Evolutionary conservation across 164 flowering plant species (phyloP), one percentile per base, ranked within the genome.

Genomic region (Aristolochia contorta): DNA sequence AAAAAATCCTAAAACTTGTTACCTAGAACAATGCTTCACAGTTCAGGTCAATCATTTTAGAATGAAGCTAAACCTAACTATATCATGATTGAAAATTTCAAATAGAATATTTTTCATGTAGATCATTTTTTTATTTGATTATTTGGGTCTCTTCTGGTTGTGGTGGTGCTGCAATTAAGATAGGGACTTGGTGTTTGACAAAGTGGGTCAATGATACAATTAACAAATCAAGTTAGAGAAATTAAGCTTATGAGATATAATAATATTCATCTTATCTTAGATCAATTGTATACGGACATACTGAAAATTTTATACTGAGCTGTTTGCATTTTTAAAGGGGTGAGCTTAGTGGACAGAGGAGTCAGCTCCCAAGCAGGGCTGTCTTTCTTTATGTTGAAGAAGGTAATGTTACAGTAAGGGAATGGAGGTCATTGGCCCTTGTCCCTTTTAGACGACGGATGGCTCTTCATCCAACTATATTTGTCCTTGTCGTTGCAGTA

Each of bases 401-500:
- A 20, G 12, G 24, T 30, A 32, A 16, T 33, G 30, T 2, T 47
- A n/a, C 18, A 30, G 54, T n/a, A 48, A 49, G 54, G 16, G 10
- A 32, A 32, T 10, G 54, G 23, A 25, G 50, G 16, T 13, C 16
- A 18, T 30, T 10, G 63, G 55, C 47, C 47, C n/a, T 22, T 22
- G 23, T 5, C 21, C 2, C 41, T 60, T 4, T 16, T 43, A 27
- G 41, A 41, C 6, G 41, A 57, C 10, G 19, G 54, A 47, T 27
- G 63, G 52, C 63, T 60, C 54, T 46, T 46, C 21, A 58, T n/a
- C 61, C 50, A 21, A 58, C 16, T 22, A 18, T 20, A 19, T 53
- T 16, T 53, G 56, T 53, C 56, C 27, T 53, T 22, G 56, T 24
- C 56, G 16, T 27, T 23, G 23, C 32, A 53, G 15, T 27, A 22